Evolutionary conservation across 192 early-diverging fungal genomes (phyloP).

Genomic region (Mortierella hygrophila): DNA sequence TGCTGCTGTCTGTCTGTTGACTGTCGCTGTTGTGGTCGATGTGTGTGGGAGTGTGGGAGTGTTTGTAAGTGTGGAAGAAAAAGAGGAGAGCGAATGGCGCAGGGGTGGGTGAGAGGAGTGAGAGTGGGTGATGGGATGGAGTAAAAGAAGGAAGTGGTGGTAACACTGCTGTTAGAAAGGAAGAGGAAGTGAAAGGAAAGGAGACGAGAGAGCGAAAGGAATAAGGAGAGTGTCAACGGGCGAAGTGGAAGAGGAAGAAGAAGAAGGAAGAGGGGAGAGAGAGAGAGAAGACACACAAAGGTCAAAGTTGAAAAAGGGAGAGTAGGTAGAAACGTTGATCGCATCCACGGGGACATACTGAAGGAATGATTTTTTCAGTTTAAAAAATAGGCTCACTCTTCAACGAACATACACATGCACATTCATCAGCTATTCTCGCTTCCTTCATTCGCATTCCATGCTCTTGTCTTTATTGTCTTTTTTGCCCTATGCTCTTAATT

Average conservation of each 20-base stretch:
- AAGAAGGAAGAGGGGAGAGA: not conserved
- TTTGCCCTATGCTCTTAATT: too few relatives aligned
- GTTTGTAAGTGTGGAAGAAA: not conserved
- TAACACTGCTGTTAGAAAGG: not conserved
- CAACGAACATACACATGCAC: not conserved
- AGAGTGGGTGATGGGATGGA: not conserved
- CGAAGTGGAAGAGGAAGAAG: not conserved
- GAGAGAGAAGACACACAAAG: not conserved
- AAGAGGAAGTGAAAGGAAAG: not conserved
- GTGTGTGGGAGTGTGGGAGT: not conserved
- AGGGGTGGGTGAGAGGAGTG: not conserved
- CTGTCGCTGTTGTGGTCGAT: not conserved
- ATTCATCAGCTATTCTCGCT: too few relatives aligned
- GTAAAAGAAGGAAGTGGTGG: not conserved
- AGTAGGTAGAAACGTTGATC: not conserved
- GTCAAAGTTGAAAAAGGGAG: not conserved
- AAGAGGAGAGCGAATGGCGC: conserved; percentile 1
- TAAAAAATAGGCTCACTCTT: not conserved
- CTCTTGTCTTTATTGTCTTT: not conserved
- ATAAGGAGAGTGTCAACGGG: not conserved
- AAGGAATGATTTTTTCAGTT: too few relatives aligned
- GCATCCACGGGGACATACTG: too few relatives aligned
- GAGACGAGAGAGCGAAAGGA: not conserved
- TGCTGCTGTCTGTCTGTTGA: not conserved
- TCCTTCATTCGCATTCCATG: not conserved